Evolutionary conservation across 1,139 yeast species (phyloP).

Genomic region (Yamadazyma oceani): DNA sequence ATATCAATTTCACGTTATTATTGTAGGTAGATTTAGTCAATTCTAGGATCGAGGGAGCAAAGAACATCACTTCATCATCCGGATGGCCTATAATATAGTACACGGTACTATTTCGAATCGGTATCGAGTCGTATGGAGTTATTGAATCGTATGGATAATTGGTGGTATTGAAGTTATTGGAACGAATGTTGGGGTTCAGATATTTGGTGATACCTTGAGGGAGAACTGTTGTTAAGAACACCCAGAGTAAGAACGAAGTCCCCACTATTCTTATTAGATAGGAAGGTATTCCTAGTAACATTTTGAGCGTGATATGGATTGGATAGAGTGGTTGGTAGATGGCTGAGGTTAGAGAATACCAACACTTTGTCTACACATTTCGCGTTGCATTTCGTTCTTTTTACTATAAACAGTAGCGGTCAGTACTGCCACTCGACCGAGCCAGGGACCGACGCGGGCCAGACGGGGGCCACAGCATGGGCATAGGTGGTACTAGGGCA

Average conservation of each 20-base stretch:
- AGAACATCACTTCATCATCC: conserved; percentile 98
- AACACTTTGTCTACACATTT: too few species aligned
- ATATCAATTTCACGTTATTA: conserved; percentile 58
- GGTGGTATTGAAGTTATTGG: conserved; percentile 22
- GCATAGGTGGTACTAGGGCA: too few species aligned
- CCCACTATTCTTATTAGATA: conserved; percentile 7
- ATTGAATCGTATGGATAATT: conserved; percentile 40
- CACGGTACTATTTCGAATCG: conserved; percentile 36
- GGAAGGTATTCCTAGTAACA: conserved; percentile 10
- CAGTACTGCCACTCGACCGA: too few species aligned
- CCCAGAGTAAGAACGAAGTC: conserved; percentile 36
- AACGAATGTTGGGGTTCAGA: conserved; percentile 27
- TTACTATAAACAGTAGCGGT: too few species aligned
- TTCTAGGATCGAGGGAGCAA: conserved; percentile 73
- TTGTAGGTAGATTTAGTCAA: conserved; percentile 46
- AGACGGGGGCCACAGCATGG: too few species aligned
- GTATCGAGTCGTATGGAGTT: conserved; percentile 35
- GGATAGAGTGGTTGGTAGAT: background rate
- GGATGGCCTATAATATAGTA: conserved; percentile 87
- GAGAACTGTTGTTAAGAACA: conserved; percentile 38
- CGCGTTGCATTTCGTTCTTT: too few species aligned
- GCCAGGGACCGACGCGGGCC: too few species aligned
- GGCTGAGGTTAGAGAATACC: too few species aligned
- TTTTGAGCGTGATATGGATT: conserved; percentile 1
- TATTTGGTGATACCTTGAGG: conserved; percentile 39